Percentiles rank a stretch among this genome's conserved stretches.
These are phyloP conservation scores for Lepiota venenata DNA, from an alignment of 768 basidiomycete species.

Conservation along the genomic window DNA sequence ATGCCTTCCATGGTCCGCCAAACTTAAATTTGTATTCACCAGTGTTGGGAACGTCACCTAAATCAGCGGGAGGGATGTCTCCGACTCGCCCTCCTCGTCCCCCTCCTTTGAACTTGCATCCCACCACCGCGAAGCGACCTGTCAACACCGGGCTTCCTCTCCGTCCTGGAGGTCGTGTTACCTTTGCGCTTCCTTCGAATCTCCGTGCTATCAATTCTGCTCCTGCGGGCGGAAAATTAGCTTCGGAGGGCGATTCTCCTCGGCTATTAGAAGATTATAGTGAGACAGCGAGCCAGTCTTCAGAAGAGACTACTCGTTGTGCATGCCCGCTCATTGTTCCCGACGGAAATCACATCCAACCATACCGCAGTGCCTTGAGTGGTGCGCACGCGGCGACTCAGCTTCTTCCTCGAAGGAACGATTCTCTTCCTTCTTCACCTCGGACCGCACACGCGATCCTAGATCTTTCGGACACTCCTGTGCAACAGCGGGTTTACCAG, in stretches of 20 bases:
- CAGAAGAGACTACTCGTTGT: background rate
- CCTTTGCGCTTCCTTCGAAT: background rate
- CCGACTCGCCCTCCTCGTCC: conserved; percentile 14
- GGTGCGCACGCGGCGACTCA: background rate
- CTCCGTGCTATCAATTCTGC: background rate
- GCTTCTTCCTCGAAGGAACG: background rate
- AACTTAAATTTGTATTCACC: conserved; percentile 12
- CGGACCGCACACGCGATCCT: background rate
- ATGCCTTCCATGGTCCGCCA: conserved; percentile 21
- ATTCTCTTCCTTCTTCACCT: conserved; percentile 1
- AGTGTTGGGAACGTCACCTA: conserved; percentile 13
- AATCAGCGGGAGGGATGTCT: conserved; percentile 16
- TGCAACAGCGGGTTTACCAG: background rate
- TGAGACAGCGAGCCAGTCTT: background rate
- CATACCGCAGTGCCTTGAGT: background rate
- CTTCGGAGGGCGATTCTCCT: background rate
- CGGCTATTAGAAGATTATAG: background rate
- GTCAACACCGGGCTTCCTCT: conserved; percentile 4
- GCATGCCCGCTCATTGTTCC: background rate
- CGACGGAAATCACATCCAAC: background rate
- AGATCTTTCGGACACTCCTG: conserved; percentile 2
- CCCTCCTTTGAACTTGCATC: conserved; percentile 11
- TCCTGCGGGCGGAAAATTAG: background rate
- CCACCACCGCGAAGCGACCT: background rate
- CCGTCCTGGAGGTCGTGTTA: conserved; percentile 1